These are phyloP conservation scores for Linnemannia zychae DNA, from an alignment of 192 early-diverging fungal species.

Conservation along the genomic window DNA sequence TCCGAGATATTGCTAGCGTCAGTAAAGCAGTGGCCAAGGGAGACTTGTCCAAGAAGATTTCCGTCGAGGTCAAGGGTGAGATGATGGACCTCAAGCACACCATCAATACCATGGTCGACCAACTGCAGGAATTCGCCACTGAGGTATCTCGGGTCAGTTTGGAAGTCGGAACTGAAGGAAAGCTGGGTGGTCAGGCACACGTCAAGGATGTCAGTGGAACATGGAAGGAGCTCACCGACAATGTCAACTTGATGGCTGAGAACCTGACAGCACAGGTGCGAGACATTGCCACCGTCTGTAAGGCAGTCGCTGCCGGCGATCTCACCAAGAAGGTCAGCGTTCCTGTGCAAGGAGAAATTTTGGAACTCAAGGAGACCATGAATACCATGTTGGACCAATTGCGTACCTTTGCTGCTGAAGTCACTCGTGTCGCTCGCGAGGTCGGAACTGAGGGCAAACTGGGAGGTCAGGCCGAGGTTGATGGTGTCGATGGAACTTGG, in stretches of 20 bases:
- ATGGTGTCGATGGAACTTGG: conserved; percentile 76
- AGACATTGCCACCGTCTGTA: conserved; percentile 70
- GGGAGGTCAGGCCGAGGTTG: conserved; percentile 57
- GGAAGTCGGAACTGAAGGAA: conserved; percentile 73
- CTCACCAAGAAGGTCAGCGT: conserved; percentile 66
- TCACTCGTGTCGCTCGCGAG: conserved; percentile 70
- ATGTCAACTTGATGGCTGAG: conserved; percentile 72
- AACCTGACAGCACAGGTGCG: conserved; percentile 70
- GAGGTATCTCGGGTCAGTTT: conserved; percentile 70
- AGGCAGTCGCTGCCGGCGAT: conserved; percentile 71
- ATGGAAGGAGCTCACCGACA: conserved; percentile 73
- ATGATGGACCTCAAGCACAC: conserved; percentile 69
- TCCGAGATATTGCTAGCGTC: conserved; percentile 74
- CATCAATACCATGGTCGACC: conserved; percentile 74
- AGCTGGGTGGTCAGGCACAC: conserved; percentile 66
- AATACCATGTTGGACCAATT: conserved; percentile 64
- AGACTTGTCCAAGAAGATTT: conserved; percentile 71
- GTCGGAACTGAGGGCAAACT: conserved; percentile 74
- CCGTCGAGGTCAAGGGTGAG: conserved; percentile 69
- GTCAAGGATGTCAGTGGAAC: conserved; percentile 69
- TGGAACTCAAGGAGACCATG: conserved; percentile 74
- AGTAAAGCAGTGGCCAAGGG: conserved; percentile 70
- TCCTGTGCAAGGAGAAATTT: conserved; percentile 69
- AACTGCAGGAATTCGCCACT: conserved; percentile 67
- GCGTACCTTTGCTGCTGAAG: conserved; percentile 57